Evolutionary conservation across 2,329 filamentous ascomycete species (phyloP), one percentile per base, ranked within the genome.

Genomic region (Aspergillus puulaauensis): DNA sequence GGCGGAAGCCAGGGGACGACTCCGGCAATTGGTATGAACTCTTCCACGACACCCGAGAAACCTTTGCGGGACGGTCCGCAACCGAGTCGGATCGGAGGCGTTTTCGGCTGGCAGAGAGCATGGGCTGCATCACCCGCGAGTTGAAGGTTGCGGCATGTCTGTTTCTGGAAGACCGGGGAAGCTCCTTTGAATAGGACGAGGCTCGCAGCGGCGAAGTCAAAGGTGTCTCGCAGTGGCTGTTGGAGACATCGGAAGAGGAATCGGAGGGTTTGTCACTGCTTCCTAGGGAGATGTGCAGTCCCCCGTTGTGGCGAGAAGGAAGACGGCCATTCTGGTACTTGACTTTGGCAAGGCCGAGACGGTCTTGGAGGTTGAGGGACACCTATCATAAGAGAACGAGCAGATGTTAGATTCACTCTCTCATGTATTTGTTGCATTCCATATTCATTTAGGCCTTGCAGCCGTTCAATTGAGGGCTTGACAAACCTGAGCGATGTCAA

Each of bases 321-420:
- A 97, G 90, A 88, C 92, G 96, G 73, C 93, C 93, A 79, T 96
- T 90, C 77, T 96, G 92, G 66, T 95, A 92, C 80, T 98, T 98
- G 84, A 97, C 95, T 76, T 96, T 95, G 73, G 95, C 95, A 63
- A 98, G 86, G 58, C 95, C 93, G 59, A 99, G 86, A 63, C 93
- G 91, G 80, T 96, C 92, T 79, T 98, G 92, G 55, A 99, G 82
- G 70, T 90, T 90, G 73, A 93, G 85, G 68, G 93, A 95, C 80
- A 99, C 96, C 95, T 98, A 72, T 55, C 68, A 24, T 6, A 35
- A 19, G 31, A 39, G 35, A 37, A n/a, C 54, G 66, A 62, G 33
- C n/a, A 40, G 31, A 40, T 39, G 61, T 73, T 59, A 70, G 39
- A n/a, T 14, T 43, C 27, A 21, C 3, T 51, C n/a, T 64, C 52